Conservation (phyloP, 331 rosid genomes). For the Dryas integrifolia region DNA sequence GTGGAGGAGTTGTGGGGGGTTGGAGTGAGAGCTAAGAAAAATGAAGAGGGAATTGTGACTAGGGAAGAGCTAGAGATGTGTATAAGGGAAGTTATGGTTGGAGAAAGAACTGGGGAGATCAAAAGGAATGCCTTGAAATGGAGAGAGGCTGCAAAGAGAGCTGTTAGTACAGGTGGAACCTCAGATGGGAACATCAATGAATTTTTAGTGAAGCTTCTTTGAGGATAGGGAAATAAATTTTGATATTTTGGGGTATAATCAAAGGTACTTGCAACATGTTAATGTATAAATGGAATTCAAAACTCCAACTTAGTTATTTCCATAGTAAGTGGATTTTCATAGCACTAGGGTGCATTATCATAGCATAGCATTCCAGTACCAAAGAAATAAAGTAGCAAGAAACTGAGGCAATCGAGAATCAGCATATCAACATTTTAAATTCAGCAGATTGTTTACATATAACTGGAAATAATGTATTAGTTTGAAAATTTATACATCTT, state of each 20-base stretch:
- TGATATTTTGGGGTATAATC: no score
- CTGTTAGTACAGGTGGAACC: slow-evolving; percentile 33
- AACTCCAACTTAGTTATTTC: no score
- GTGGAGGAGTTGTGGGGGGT: slow-evolving; percentile 38
- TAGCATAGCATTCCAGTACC: no score
- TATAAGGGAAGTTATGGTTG: slow-evolving; percentile 33
- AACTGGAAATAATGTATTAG: not conserved
- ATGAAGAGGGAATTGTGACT: slow-evolving; percentile 28
- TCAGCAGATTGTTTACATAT: not conserved
- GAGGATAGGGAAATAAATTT: not conserved
- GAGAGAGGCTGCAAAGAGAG: slow-evolving; percentile 37
- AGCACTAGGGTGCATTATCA: no score
- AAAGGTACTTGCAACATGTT: no score
- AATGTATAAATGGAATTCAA: no score
- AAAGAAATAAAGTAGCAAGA: not conserved
- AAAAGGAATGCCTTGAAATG: slow-evolving; percentile 29
- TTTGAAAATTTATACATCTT: not conserved
- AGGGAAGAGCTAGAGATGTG: slow-evolving; percentile 36
- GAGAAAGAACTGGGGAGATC: slow-evolving; percentile 32
- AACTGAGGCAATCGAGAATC: not conserved
- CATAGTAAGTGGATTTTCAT: no score
- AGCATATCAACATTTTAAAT: not conserved
- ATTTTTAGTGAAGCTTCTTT: slow-evolving; percentile 20
- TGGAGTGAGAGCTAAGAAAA: slow-evolving; percentile 29
- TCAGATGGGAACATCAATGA: slow-evolving; percentile 32